Evolutionary conservation across 495 filamentous ascomycete genomes (phyloP).

Genomic region (Penicillium turbatum): DNA sequence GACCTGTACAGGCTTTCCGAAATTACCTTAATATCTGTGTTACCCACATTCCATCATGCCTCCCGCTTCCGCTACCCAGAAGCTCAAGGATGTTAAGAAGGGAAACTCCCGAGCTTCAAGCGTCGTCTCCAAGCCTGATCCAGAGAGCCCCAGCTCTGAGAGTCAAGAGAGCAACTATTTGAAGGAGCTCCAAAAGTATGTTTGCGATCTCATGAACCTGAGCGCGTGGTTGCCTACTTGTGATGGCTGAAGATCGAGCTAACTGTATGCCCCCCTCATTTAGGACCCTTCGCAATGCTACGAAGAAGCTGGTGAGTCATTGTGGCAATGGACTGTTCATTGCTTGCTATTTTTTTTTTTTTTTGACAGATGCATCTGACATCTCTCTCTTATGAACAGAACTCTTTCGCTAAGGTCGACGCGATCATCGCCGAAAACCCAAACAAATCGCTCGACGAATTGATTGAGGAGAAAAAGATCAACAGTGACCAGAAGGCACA

Average conservation of each 20-base stretch:
- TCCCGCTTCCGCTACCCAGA: slow-evolving; percentile 37
- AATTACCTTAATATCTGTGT: slow-evolving; percentile 20
- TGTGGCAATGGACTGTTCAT: not conserved
- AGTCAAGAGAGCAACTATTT: slow-evolving; percentile 70
- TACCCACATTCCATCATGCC: slow-evolving; percentile 39
- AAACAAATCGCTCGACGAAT: slow-evolving; percentile 73
- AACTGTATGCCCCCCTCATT: slow-evolving; percentile 6
- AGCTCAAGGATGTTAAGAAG: slow-evolving; percentile 39
- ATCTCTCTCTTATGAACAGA: slow-evolving; percentile 42
- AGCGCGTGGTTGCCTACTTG: not conserved
- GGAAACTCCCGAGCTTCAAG: slow-evolving; percentile 27
- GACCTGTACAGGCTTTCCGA: slow-evolving; percentile 14
- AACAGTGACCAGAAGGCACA: slow-evolving; percentile 90
- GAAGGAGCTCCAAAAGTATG: slow-evolving; percentile 83
- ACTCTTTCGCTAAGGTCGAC: slow-evolving; percentile 74
- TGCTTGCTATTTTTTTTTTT: not conserved
- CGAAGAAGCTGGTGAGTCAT: slow-evolving; percentile 77
- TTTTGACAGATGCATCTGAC: not conserved
- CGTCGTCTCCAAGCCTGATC: slow-evolving; percentile 26
- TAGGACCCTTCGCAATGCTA: slow-evolving; percentile 78
- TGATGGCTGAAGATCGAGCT: slow-evolving; percentile 1
- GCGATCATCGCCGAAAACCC: slow-evolving; percentile 71
- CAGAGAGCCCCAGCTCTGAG: slow-evolving; percentile 43
- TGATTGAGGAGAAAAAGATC: slow-evolving; percentile 77
- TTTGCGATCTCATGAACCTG: not conserved